These are phyloP conservation scores for Chlamydomonas sp. DNA, from an alignment of 139 green algal genomes.

Conservation along the genomic window DNA sequence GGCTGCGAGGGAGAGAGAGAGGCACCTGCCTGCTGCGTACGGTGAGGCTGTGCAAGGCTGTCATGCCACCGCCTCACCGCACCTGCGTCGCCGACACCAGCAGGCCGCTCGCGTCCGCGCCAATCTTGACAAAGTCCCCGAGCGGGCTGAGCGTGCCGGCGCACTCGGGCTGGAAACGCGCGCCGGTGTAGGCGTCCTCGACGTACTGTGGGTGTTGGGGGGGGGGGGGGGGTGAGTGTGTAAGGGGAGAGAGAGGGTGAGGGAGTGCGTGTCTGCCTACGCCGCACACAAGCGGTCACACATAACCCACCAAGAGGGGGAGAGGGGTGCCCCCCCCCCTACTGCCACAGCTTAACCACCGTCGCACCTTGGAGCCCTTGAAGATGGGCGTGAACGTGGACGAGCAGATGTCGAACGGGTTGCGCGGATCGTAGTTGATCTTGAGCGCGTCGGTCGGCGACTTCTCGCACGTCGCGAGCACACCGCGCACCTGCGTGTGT, in stretches of 20 bases:
- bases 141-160: conserved; percentile 75
- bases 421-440: conserved; percentile 94
- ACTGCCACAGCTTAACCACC: too few relatives aligned
- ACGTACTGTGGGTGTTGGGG: conserved; percentile 58
- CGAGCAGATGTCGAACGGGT: conserved; percentile 96
- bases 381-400: conserved; percentile 95
- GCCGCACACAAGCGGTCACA: too few relatives aligned
- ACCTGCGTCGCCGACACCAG: conserved; percentile 49
- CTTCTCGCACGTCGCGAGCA: conserved; percentile 91
- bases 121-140: conserved; percentile 80
- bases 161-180: conserved; percentile 78
- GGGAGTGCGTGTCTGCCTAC: too few relatives aligned
- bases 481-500: conserved; percentile 82
- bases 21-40: too few relatives aligned
- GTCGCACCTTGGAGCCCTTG: conserved; percentile 44
- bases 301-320: too few relatives aligned
- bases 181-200: conserved; percentile 80
- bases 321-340: too few relatives aligned
- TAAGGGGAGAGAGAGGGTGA: too few relatives aligned
- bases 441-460: conserved; percentile 72
- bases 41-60: too few relatives aligned
- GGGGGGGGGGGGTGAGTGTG: too few relatives aligned
- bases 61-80: too few relatives aligned
- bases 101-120: conserved; percentile 81
- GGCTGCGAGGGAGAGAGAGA: too few relatives aligned